Evolutionary conservation across 2,329 filamentous ascomycete genomes (phyloP).

Genomic region (Cladorrhinum sp.): DNA sequence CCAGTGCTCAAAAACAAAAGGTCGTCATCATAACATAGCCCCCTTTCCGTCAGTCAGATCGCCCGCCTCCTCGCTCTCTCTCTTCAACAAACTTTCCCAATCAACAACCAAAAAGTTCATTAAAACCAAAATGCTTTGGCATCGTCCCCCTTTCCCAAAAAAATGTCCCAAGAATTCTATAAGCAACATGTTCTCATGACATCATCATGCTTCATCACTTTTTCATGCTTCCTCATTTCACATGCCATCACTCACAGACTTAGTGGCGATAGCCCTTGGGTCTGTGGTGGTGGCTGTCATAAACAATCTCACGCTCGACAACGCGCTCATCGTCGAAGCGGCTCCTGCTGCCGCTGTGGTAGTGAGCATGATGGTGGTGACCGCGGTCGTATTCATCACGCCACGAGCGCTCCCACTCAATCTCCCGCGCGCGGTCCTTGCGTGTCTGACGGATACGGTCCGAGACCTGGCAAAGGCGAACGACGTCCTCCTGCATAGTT

Average conservation of each 20-base stretch:
- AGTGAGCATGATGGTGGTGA: slow-evolving; percentile 32
- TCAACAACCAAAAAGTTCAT: slow-evolving; percentile 4
- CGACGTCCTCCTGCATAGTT: slow-evolving; percentile 72
- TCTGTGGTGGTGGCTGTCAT: slow-evolving; percentile 42
- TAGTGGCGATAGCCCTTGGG: slow-evolving; percentile 27
- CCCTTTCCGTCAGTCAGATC: background rate
- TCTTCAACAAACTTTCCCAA: background rate
- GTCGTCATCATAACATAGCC: slow-evolving; percentile 2
- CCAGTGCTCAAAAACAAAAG: background rate
- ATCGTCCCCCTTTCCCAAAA: background rate
- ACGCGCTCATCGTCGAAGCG: slow-evolving; percentile 59
- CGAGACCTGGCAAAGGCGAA: slow-evolving; percentile 76
- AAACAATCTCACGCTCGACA: slow-evolving; percentile 66
- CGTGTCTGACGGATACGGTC: slow-evolving; percentile 72
- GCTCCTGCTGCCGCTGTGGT: slow-evolving; percentile 27
- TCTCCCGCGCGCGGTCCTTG: slow-evolving; percentile 50
- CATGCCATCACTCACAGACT: background rate
- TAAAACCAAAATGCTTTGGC: slow-evolving; percentile 6
- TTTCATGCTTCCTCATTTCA: background rate
- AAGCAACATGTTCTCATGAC: slow-evolving; percentile 8
- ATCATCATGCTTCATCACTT: slow-evolving; percentile 8
- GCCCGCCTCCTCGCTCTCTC: background rate
- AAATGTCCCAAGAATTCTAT: background rate
- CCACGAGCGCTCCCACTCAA: slow-evolving; percentile 58
- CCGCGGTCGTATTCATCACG: slow-evolving; percentile 47